These are phyloP conservation scores for Boletus sp. DNA, from an alignment of 768 basidiomycete genomes.

Conservation along the genomic window DNA sequence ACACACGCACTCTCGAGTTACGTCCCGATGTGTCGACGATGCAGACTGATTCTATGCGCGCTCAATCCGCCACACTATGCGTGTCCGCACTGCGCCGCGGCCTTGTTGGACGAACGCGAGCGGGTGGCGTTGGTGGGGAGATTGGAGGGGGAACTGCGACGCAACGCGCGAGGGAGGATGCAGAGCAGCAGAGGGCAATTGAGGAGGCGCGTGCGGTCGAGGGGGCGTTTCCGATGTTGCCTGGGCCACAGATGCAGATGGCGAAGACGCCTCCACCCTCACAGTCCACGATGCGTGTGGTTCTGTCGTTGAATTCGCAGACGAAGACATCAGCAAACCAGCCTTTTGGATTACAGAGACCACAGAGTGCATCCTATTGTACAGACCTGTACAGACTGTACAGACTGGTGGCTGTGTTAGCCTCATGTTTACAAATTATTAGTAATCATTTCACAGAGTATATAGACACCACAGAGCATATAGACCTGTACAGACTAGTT, in stretches of 20 bases:
- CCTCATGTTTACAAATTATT: no score
- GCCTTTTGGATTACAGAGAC: no score
- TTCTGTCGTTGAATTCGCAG: conserved; percentile 55
- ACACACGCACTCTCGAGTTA: conserved; percentile 57
- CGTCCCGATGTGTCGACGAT: conserved; percentile 51
- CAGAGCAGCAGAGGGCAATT: conserved; percentile 43
- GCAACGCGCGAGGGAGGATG: conserved; percentile 47
- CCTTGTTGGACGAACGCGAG: conserved; percentile 36
- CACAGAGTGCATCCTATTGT: no score
- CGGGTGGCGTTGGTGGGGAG: conserved; percentile 39
- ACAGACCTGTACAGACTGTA: no score
- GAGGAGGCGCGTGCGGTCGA: conserved; percentile 49
- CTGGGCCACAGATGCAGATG: conserved; percentile 8
- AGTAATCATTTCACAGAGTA: no score
- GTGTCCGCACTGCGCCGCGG: conserved; percentile 52
- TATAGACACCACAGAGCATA: no score
- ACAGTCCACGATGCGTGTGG: conserved; percentile 49
- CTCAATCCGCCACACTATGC: conserved; percentile 53
- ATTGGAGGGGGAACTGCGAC: conserved; percentile 45
- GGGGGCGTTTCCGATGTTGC: conserved; percentile 63
- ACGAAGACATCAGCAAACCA: no score
- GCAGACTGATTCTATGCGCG: conserved; percentile 62
- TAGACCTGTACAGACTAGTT: no score
- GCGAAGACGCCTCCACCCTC: conserved; percentile 11
- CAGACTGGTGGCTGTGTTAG: no score